These are phyloP conservation scores for Discostella stelligeroides DNA, from an alignment of 108 stramenopile species.

Conservation along the genomic window DNA sequence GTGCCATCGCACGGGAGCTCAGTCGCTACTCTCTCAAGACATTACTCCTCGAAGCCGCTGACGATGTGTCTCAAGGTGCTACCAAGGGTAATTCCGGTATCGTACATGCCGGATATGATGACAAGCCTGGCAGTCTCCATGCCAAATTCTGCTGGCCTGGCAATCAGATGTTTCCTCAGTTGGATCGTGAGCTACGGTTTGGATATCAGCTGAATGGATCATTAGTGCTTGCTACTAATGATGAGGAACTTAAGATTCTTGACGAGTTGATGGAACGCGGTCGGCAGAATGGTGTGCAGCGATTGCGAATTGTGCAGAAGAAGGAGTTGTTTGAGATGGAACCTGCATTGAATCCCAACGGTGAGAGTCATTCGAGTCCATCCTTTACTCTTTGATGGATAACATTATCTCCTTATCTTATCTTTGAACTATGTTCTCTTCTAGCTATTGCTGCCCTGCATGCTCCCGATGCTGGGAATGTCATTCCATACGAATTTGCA, in stretches of 20 bases:
- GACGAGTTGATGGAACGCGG: conserved; percentile 72
- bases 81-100: conserved; percentile 85
- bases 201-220: conserved; percentile 85
- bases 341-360: conserved; percentile 58
- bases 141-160: conserved; percentile 83
- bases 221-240: conserved; percentile 70
- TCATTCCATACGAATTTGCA: conserved; percentile 85
- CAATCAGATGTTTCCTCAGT: conserved; percentile 84
- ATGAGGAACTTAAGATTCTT: conserved; percentile 61
- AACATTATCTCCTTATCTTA: not conserved
- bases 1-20: conserved; percentile 82
- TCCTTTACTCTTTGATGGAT: conserved; percentile 1
- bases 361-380: not conserved
- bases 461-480: conserved; percentile 83
- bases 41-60: conserved; percentile 73
- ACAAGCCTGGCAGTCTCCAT: conserved; percentile 69
- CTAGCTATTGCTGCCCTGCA: conserved; percentile 69
- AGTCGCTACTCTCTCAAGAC: conserved; percentile 53
- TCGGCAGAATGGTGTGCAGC: conserved; percentile 73
- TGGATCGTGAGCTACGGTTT: conserved; percentile 78
- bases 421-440: too few species aligned
- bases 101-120: conserved; percentile 88
- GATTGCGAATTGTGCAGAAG: conserved; percentile 63
- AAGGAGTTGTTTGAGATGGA: conserved; percentile 70
- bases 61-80: conserved; percentile 78